phyloP scores from a whole-genome alignment of 257 asterid species.

The Orobanche coerulescens region DNA sequence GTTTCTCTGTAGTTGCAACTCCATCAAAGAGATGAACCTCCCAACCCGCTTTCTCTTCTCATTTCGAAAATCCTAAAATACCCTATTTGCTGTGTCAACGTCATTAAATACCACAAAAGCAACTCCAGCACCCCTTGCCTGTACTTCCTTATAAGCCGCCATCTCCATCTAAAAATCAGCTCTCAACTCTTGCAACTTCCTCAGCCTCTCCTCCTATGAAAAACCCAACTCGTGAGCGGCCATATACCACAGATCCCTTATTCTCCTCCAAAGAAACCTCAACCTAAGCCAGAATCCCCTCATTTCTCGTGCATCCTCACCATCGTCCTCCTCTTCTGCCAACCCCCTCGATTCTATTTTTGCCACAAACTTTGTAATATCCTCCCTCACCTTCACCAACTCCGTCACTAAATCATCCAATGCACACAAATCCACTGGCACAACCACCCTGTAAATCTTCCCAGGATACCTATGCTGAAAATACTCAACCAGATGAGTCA shows the following conservation, averaged over 20 bases:
- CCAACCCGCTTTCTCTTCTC: slow-evolving; percentile 84
- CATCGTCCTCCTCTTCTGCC: slow-evolving; percentile 41
- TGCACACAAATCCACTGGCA: slow-evolving; percentile 97
- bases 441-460: slow-evolving; percentile 64
- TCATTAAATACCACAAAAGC: slow-evolving; percentile 96
- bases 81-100: slow-evolving; percentile 84
- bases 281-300: slow-evolving; percentile 42
- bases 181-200: slow-evolving; percentile 84
- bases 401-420: slow-evolving; percentile 89
- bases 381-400: slow-evolving; percentile 76
- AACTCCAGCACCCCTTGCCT: slow-evolving; percentile 93
- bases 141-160: slow-evolving; percentile 98
- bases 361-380: slow-evolving; percentile 54
- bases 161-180: slow-evolving; percentile 98
- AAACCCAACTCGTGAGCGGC: slow-evolving; percentile 60
- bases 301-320: slow-evolving; percentile 29
- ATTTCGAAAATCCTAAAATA: slow-evolving; percentile 71
- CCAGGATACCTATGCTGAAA: slow-evolving; percentile 88
- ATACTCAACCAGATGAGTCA: slow-evolving; percentile 66
- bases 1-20: slow-evolving; percentile 86
- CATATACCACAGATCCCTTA: slow-evolving; percentile 54
- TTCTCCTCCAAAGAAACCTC: slow-evolving; percentile 40
- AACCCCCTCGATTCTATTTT: slow-evolving; percentile 62
- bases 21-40: slow-evolving; percentile 73
- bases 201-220: slow-evolving; percentile 81